Percentiles rank a stretch among this genome's conserved stretches.
These are phyloP conservation scores for Domatiomyces globalis DNA, from an alignment of 2,329 filamentous ascomycete species.

Conservation along the genomic window DNA sequence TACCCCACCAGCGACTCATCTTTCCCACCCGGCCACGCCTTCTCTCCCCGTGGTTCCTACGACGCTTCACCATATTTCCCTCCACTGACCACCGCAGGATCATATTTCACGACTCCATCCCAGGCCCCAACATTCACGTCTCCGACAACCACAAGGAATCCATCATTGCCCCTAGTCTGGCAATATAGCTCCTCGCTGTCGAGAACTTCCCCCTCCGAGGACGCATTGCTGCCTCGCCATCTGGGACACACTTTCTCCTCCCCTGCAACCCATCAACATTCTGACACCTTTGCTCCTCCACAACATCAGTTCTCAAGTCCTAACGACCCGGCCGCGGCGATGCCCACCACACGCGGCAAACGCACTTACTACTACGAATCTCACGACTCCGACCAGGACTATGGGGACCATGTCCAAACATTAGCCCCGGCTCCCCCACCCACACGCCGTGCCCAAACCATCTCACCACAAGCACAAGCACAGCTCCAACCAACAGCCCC, in stretches of 20 bases:
- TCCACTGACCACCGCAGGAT: conserved; percentile 19
- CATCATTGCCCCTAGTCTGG: neutral
- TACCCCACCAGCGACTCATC: conserved; percentile 18
- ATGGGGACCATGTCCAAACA: neutral
- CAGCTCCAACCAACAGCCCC: conserved; percentile 6
- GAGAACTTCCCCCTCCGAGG: neutral
- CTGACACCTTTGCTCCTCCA: neutral
- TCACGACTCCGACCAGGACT: neutral
- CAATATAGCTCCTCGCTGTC: neutral
- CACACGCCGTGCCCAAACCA: neutral
- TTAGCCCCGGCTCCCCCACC: neutral
- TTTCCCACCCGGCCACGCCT: conserved; percentile 21
- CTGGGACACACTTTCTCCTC: conserved; percentile 1
- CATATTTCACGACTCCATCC: conserved; percentile 13
- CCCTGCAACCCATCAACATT: neutral
- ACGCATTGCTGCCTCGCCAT: neutral
- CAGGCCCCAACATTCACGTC: conserved; percentile 3
- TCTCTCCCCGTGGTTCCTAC: conserved; percentile 28
- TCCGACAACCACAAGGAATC: neutral
- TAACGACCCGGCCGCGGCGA: neutral
- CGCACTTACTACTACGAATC: neutral
- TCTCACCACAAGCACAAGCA: conserved; percentile 1
- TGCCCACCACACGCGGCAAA: neutral
- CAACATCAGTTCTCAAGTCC: neutral
- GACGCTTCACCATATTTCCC: conserved; percentile 34